Base-by-base conservation (phyloP, 2,329 filamentous ascomycete genomes). In the Passalora sequoiae region DNA sequence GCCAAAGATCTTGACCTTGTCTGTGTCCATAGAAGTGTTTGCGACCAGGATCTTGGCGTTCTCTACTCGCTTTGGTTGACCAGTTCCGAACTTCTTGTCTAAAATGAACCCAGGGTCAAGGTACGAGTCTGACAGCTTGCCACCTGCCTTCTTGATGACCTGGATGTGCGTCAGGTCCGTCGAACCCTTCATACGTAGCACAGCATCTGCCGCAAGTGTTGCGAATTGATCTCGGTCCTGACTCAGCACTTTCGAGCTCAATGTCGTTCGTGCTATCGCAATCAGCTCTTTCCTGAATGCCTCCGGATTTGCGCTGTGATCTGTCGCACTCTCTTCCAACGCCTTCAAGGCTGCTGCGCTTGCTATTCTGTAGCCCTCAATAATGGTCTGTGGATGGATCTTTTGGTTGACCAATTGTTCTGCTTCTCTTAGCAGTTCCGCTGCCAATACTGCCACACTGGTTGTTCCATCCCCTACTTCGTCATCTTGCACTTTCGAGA, bases 1-100 rank as follows among this genome's bases (percentile, higher is more conserved):
- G 52, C 92, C 92, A 60, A 98, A 98, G 61, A 98, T 97, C 78
- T 98, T 98, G 73, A 98, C 87, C 77, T 98, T 98, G 72, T 98
- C 92, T 25, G 92, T 98, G 69, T 98, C 92, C 92, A 98, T 98
- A 9, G 89, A 86, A 37, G 92, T 98, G 72, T 98, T 98, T 53
- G 92, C 92, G 16, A 98, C 86, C 44, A 98, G 71, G 55, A 98
- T 98, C 75, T 97, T 98, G 55, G 91, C 92, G 67, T 98, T 97
- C 68, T 97, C 91, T 61, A 98, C 75, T 46, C 89, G 78, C 77
- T 97, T 97, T 42, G 92, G 92, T 69, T 98, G 92, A 74, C 97
- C 97, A 46, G 97, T 91, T 56, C 92, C 92, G 55, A 98, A 95
- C 73, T 91, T 94, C 79, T 98, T 98, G 74, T 98, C 92, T 42